Base-by-base conservation (phyloP, 495 filamentous ascomycete genomes). In the Coniosporium apollinis region DNA sequence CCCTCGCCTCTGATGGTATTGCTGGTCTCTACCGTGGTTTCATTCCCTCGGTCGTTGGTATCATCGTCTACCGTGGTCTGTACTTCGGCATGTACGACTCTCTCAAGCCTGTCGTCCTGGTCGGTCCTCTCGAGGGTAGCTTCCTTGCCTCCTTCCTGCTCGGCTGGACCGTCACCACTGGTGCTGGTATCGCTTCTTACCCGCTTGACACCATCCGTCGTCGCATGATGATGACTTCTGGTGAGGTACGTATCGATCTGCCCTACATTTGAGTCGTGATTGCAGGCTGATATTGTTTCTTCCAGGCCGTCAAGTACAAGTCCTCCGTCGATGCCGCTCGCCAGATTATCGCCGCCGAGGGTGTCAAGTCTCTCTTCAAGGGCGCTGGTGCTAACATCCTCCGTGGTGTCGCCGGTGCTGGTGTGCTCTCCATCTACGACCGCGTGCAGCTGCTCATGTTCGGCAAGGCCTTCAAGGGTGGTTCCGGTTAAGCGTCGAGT, bases 51-150 rank as follows among this genome's bases (percentile, higher is more conserved):
- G 89, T 97, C 56, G 70, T 76, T 63, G 89, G 89, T 73, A 97
- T 97, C 61, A 64, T 96, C 59, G 91, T 97, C 64, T 97, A 97
- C 80, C 91, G 89, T 82, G 89, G 89, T 92, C 84, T 97, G 48
- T 97, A 97, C 83, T 97, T 97, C 79, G 89, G 89, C 59, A 81
- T 97, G 80, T 96, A 97, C 85, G 89, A 96, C 68, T 97, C 89
- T 49, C 77, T 97, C 73, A 97, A 97, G 83, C 89, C 89, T 50
- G 82, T 94, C 62, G 60, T 94, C 65, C 82, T 97, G 35, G 72
- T 79, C 59, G 89, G 89, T 56, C 42, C 70, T 57, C 85, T 97
- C 52, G 77, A 84, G 68, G 83, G 84, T 69, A 93, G 84, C 77
- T 97, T 97, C 84, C 66, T 96, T 48, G 89, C 89, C 60, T 96